A percentile compares a stretch with the other conserved stretches of the same genome.
phyloP scores from a whole-genome alignment of 2,329 filamentous ascomycete genomes.

The Tolypocladium endophyticum region DNA sequence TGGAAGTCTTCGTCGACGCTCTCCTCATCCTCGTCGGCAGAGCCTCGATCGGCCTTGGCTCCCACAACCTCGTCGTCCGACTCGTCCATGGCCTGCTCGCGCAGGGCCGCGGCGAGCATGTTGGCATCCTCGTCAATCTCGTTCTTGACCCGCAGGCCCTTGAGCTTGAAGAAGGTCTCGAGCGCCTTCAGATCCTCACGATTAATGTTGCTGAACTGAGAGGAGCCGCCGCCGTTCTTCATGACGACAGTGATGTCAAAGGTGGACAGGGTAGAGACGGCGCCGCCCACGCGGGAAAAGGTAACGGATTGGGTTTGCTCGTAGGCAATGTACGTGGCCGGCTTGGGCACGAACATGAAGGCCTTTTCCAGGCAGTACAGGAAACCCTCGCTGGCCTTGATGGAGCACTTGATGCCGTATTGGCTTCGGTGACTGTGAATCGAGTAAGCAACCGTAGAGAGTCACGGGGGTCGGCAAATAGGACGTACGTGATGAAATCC shows the following conservation, averaged over 20 bases:
- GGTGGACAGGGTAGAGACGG: conserved; percentile 84
- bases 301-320: conserved; percentile 87
- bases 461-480: not conserved
- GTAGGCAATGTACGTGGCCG: conserved; percentile 92
- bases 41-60: conserved; percentile 66
- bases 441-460: not conserved
- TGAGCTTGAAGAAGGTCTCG: conserved; percentile 96
- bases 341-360: conserved; percentile 98
- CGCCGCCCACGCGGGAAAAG: conserved; percentile 90
- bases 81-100: conserved; percentile 72
- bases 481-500: conserved; percentile 71
- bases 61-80: conserved; percentile 75
- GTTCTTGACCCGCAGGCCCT: conserved; percentile 93
- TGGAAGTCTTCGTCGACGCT: conserved; percentile 94
- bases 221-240: conserved; percentile 77
- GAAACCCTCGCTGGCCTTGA: conserved; percentile 97
- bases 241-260: conserved; percentile 93
- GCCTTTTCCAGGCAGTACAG: conserved; percentile 96
- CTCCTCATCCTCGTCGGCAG: conserved; percentile 92
- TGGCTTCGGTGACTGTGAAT: conserved; percentile 68
- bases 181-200: conserved; percentile 92
- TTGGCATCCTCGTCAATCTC: conserved; percentile 94
- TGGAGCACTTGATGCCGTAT: conserved; percentile 97
- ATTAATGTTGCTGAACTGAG: conserved; percentile 98
- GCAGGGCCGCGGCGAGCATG: conserved; percentile 67